A percentile compares a stretch with the other conserved stretches of the same genome.
These are phyloP conservation scores for Vigna nakashimae DNA, from an alignment of 306 rosid species.

Conservation along the genomic window DNA sequence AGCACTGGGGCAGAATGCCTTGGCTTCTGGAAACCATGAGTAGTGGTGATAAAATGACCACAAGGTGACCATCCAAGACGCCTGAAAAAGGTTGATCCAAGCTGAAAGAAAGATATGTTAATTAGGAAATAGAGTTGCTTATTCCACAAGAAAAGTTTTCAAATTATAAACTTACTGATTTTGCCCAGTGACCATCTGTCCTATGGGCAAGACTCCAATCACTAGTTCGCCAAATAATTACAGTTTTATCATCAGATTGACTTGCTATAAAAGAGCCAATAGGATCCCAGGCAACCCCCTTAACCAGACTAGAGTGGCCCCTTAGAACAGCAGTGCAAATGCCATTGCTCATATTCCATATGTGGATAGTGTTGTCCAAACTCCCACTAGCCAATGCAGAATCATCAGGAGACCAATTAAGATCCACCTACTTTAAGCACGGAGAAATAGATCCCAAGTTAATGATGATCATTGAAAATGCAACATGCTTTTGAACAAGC, in stretches of 20 bases:
- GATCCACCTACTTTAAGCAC: conserved; percentile 99
- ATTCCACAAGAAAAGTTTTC: conserved; percentile 23
- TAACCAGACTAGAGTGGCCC: conserved; percentile 98
- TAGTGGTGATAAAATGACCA: conserved; percentile 97
- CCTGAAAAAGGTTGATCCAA: conserved; percentile 97
- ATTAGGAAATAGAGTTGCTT: conserved; percentile 51
- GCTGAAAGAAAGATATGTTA: conserved; percentile 61
- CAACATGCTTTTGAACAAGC: conserved; percentile 22
- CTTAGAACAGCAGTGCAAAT: conserved; percentile 98
- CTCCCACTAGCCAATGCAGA: conserved; percentile 94
- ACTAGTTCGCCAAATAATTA: conserved; percentile 96
- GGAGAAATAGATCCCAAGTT: conserved; percentile 65
- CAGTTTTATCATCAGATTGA: conserved; percentile 98
- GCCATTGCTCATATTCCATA: conserved; percentile 96
- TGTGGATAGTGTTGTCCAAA: conserved; percentile 91
- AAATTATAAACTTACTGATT: conserved; percentile 75
- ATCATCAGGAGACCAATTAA: conserved; percentile 99
- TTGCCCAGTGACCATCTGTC: conserved; percentile 97
- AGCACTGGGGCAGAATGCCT: conserved; percentile 99
- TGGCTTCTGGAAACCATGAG: conserved; percentile 99
- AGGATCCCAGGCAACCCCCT: conserved; percentile 99
- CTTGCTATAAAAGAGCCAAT: conserved; percentile 98
- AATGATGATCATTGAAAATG: conserved; percentile 49
- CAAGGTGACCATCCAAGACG: conserved; percentile 99
- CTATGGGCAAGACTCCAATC: conserved; percentile 99